Base-by-base conservation (phyloP, 2,329 filamentous ascomycete genomes). In the Ambrosiella beaveri region DNA sequence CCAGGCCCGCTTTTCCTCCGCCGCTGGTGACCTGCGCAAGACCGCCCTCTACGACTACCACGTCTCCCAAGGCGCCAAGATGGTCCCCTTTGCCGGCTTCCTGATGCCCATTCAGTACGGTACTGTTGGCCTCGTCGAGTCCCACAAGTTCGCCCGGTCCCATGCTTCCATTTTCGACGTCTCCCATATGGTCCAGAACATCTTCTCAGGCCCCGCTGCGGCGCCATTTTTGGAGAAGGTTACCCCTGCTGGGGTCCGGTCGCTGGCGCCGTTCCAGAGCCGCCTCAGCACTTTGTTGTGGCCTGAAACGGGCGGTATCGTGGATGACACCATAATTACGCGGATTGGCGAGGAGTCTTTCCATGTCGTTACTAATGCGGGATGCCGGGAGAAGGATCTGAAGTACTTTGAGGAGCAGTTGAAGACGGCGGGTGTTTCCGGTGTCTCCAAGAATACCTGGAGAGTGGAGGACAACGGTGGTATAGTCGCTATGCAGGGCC, bases 291-390 rank as follows among this genome's bases (percentile, higher is more conserved):
- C 84, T 2, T 77, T 98, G 38, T 75, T 98, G 45, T 85, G 87
- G 71, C 81, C 84, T 4, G 75, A 74, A 11, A 90, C 84, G 0
- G 93, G 93, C 47, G 93, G 93, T 54, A 97, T 98, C 64, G 83
- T 95, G 54, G 93, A 98, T 68, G 93, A 98, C 71, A 89, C 86
- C 3, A 84, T 98, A 65, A 84, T 98, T 66, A 94, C 90, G 5
- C 80, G 85, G 61, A 76, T 95, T n/a, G 78, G 75, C 35, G 75
- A 78, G 58, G 80, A 88, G 60, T 71, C 78, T 57, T 97, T 90
- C 74, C 95, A 96, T 71, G 82, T 97, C 59, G 93, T 98, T 61
- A 95, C 90, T 63, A 98, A 98, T 69, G 93, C 91, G 35, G 93
- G 82, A 41, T 95, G 90, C 70, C 79, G 89, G 57, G 84, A 89